Conservation (phyloP, 805 yeast genomes). For the Teunomyces stri region DNA sequence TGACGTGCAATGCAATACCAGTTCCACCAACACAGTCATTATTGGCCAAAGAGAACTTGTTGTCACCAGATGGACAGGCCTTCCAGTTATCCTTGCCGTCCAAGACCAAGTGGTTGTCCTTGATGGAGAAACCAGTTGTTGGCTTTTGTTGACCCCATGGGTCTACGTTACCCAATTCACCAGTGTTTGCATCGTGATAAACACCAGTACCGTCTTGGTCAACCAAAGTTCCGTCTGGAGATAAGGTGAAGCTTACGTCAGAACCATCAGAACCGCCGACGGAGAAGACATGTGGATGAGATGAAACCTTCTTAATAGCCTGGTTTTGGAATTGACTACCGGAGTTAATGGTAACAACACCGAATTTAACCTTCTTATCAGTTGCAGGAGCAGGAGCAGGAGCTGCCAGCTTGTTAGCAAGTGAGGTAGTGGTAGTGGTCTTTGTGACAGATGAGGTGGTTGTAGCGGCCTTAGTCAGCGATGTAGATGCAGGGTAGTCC, state of each 20-base stretch:
- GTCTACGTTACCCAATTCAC: slow-evolving; percentile 32
- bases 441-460: neutral
- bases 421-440: slow-evolving; percentile 3
- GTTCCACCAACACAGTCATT: slow-evolving; percentile 29
- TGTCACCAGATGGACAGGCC: slow-evolving; percentile 35
- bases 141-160: slow-evolving; percentile 32
- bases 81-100: slow-evolving; percentile 33
- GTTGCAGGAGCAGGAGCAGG: slow-evolving; percentile 2
- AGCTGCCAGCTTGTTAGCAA: no score
- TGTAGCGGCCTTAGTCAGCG: slow-evolving; percentile 1
- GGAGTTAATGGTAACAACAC: slow-evolving; percentile 20
- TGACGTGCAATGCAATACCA: slow-evolving; percentile 23
- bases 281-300: slow-evolving; percentile 32
- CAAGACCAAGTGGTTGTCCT: slow-evolving; percentile 35
- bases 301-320: slow-evolving; percentile 25
- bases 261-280: slow-evolving; percentile 33
- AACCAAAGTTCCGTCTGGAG: slow-evolving; percentile 25
- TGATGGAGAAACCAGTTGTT: slow-evolving; percentile 39
- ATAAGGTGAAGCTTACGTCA: slow-evolving; percentile 22
- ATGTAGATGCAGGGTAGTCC: slow-evolving; percentile 1
- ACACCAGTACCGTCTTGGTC: slow-evolving; percentile 33
- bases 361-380: slow-evolving; percentile 11
- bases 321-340: slow-evolving; percentile 26
- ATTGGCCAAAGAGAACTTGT: slow-evolving; percentile 23
- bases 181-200: slow-evolving; percentile 26